Percentiles rank a stretch among this genome's conserved stretches.
Conservation (phyloP, 169 alveolate genomes). For the Miamiensis avidus region DNA sequence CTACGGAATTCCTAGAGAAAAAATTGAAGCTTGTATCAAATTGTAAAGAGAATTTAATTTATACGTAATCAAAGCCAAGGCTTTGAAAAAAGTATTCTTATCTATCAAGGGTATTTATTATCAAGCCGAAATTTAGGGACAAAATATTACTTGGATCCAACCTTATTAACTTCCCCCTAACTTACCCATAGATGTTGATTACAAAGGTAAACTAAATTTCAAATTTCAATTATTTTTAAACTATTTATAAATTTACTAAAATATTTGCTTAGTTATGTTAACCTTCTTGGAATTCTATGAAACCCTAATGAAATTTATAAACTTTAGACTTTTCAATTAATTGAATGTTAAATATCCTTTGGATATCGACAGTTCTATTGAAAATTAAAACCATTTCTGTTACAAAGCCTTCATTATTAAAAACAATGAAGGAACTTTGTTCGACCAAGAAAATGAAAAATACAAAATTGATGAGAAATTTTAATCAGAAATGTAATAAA, state of each 20-base stretch:
- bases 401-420: conserved; percentile 7
- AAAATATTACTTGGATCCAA: conserved; percentile 95
- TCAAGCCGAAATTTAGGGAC: conserved; percentile 95
- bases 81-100: conserved; percentile 89
- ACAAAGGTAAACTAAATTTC: conserved; percentile 52
- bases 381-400: conserved; percentile 18
- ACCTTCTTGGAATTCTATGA: conserved; percentile 94
- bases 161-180: conserved; percentile 98
- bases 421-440: conserved; percentile 29
- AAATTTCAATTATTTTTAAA: no score
- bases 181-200: conserved; percentile 96
- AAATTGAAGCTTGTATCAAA: conserved; percentile 64
- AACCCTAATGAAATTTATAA: conserved; percentile 89
- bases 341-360: conserved; percentile 88
- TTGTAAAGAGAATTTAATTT: conserved; percentile 87
- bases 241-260: no score
- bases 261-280: conserved; percentile 75
- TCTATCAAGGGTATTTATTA: conserved; percentile 98
- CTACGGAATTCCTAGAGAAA: conserved; percentile 76
- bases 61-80: conserved; percentile 74
- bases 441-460: conserved; percentile 42
- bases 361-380: conserved; percentile 8
- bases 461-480: conserved; percentile 67
- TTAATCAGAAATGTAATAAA: conserved; percentile 55
- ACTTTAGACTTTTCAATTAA: conserved; percentile 90